Base-by-base conservation (phyloP, 140 eudicot species). In the Oenanthe javanica region DNA sequence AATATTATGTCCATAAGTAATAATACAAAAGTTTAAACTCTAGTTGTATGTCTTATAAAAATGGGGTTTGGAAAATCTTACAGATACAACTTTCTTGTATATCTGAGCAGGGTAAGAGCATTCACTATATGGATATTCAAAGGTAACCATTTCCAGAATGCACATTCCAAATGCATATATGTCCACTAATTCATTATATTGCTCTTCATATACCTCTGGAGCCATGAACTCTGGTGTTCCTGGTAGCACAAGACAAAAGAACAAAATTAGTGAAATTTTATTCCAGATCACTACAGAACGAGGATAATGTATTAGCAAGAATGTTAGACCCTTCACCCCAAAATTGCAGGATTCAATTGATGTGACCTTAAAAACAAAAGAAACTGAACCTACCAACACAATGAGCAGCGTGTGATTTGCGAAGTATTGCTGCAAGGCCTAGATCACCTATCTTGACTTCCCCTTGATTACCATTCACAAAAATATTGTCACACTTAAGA, bases 141-240 rank as follows among this genome's bases (percentile, higher is more conserved):
- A 93, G 19, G 97, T 90, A 52, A 93, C 97, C 96, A 93, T 89
- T 83, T 91, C 96, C 86, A 93, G 83, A 49, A 93, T 81, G 80
- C 96, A 93, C 97, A 93, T 93, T 81, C 97, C 96, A 86, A 93
- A 93, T 45, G 96, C 87, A 84, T 91, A 93, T 31, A 93, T 91
- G 76, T 93, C 97, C 11, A 93, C 94, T 54, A 93, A 70, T 80
- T 93, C 94, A 82, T 91, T 86, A 81, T 93, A 93, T 75, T 93
- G 94, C 84, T 93, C 97, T 11, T 84, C 91, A 81, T 87, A 93
- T 31, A 93, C 90, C 89, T 93, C 97, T 6, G 96, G 97, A 47
- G 97, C 96, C 97, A 92, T 92, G 89, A 90, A 93, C 81, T 93
- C 96, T 4, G 97, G 97, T 52, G 97, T 93, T 57, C 97, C 96